phyloP scores from a whole-genome alignment of 495 filamentous ascomycete species.

The Aspergillus bertholletiae region DNA sequence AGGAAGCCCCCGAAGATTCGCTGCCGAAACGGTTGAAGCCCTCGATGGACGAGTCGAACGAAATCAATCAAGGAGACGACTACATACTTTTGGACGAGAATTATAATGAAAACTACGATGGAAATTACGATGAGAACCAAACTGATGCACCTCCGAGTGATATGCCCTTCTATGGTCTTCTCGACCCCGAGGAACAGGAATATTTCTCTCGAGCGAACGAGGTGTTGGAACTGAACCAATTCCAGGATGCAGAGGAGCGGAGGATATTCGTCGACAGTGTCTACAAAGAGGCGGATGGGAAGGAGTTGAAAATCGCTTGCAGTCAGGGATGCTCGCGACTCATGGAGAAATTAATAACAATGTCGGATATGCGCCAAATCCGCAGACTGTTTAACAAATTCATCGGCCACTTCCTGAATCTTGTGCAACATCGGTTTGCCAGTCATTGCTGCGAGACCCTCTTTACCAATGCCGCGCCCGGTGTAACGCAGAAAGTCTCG shows the following conservation, averaged over 20 bases:
- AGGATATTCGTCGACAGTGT: slow-evolving; percentile 79
- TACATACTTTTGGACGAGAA: slow-evolving; percentile 34
- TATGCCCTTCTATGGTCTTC: slow-evolving; percentile 77
- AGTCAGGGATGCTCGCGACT: slow-evolving; percentile 92
- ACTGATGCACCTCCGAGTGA: slow-evolving; percentile 26
- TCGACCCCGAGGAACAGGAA: slow-evolving; percentile 86
- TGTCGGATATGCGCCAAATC: slow-evolving; percentile 76
- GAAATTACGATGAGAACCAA: slow-evolving; percentile 13
- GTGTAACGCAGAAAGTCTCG: slow-evolving; percentile 61
- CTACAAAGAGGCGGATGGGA: slow-evolving; percentile 79
- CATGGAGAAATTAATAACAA: slow-evolving; percentile 83
- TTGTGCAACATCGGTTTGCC: slow-evolving; percentile 92
- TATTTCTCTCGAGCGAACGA: slow-evolving; percentile 89
- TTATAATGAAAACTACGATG: slow-evolving; percentile 24
- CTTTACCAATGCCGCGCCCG: slow-evolving; percentile 74
- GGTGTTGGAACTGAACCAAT: slow-evolving; percentile 83
- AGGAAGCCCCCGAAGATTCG: slow-evolving; percentile 38
- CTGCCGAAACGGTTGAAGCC: slow-evolving; percentile 38
- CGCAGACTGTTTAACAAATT: slow-evolving; percentile 83
- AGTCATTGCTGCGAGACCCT: slow-evolving; percentile 95
- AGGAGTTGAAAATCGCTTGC: slow-evolving; percentile 92
- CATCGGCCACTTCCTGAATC: slow-evolving; percentile 78
- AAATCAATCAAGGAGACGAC: slow-evolving; percentile 28
- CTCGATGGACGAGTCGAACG: slow-evolving; percentile 20
- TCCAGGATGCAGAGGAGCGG: slow-evolving; percentile 72